Percentiles rank a stretch among this genome's conserved stretches.
phyloP scores from a whole-genome alignment of 2,329 filamentous ascomycete genomes.

The Colletotrichum melonis region DNA sequence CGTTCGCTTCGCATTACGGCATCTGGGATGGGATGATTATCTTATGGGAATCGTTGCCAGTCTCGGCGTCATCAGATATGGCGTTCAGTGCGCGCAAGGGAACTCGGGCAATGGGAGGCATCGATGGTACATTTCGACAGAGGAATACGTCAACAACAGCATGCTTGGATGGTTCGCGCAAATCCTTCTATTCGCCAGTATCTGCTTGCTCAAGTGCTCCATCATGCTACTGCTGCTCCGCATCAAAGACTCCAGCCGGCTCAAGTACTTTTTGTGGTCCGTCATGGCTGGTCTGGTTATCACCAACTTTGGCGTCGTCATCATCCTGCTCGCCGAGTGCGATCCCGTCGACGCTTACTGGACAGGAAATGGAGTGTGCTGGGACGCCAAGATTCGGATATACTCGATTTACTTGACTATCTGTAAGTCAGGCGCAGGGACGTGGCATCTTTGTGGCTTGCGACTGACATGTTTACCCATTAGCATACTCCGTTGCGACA shows the following conservation, averaged over 20 bases:
- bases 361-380: constrained; percentile 44
- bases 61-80: constrained; percentile 45
- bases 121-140: constrained; percentile 45
- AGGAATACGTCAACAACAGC: constrained; percentile 48
- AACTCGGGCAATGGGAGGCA: constrained; percentile 52
- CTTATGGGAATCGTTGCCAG: constrained; percentile 45
- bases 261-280: constrained; percentile 45
- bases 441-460: not conserved
- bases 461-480: not conserved
- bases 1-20: constrained; percentile 43
- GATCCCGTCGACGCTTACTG: constrained; percentile 45
- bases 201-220: constrained; percentile 54
- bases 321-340: constrained; percentile 48
- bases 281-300: constrained; percentile 46
- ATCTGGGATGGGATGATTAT: constrained; percentile 51
- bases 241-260: constrained; percentile 49
- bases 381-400: constrained; percentile 46
- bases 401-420: constrained; percentile 49
- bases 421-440: constrained; percentile 23
- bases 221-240: constrained; percentile 54
- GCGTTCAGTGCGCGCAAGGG: constrained; percentile 46
- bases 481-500: constrained; percentile 42
- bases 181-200: constrained; percentile 51
- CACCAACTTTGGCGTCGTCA: constrained; percentile 45
- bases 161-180: constrained; percentile 53